Base-by-base conservation (phyloP, 345 rosid genomes). In the Pugionium cornutum region DNA sequence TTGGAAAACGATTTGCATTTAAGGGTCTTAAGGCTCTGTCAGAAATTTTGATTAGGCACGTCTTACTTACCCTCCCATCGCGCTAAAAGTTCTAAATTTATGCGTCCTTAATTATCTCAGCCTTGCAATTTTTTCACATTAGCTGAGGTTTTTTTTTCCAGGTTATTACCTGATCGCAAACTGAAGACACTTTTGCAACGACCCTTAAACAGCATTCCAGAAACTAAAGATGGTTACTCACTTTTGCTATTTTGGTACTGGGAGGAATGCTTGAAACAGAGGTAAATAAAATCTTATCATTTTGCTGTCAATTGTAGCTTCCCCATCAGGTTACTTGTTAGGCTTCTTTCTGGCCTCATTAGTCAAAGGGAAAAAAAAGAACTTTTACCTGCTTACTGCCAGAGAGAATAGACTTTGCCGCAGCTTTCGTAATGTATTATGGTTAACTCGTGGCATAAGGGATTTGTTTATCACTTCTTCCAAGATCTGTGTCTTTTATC, bases 241-340 rank as follows among this genome's bases (percentile, higher is more conserved):
- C 92, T 94, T 77, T 76, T 90, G 58, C 88, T 90, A 25, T 88
- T 88, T 68, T 94, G 96, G 99, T 90, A 90, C 68, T 94, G 94
- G 86, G 99, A 94, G 76, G 99, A 94, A n/a, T 84, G 95, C 79
- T 76, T 94, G 72, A 94, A 88, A 83, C 89, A 82, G 70, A 90
- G 97, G 99, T 94, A 69, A 66, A 47, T 8, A 31, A 32, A 47
- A 9, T 69, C 44, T 6, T 26, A 40, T 43, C 68, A 27, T 37
- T 53, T 53, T 53, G 65, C 51, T 51, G 47, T 37, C 40, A 26
- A 4, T 48, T 59, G 35, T 48, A 9, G 7, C 8, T 32, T 58
- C 26, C 28, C 39, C 40, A 11, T 61, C 36, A 8, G 3, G n/a
- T 31, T 42, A 28, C 32, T 35, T 33, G 28, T 35, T 60, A 18